Evolutionary conservation across 208 protist species (phyloP), one percentile per base, ranked within the genome.

Genomic region (Trypanosoma boissoni): DNA sequence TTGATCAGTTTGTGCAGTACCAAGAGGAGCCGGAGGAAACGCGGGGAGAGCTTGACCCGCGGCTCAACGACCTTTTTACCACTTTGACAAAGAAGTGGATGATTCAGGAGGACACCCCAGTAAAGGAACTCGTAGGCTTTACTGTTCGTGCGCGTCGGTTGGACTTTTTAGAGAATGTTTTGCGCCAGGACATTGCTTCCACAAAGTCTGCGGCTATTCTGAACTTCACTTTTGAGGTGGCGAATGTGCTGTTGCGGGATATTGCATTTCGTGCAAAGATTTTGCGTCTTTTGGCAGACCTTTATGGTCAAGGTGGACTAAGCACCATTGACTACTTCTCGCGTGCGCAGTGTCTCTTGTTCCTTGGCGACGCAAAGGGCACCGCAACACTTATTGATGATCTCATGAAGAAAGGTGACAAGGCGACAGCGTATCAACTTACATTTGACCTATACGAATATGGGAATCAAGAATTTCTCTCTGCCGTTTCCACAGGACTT

Each of bases 261-360:
- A 94, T 95, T 62, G 80, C 62, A 10, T 92, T 92, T 41, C 84
- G 93, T 28, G 61, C 83, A 32, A 83, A 88, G 39, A 86, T 98
- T 58, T 81, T 98, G 23, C 63, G 64, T 21, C 59, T 97, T 7
- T 72, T 99, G 9, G 80, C 94, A 7, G 66, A 79, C 18, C 68
- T 98, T 29, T 98, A 97, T 80, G 73, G 75, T 0, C 68, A 84
- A 24, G 58, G 54, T 21, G 39, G 52, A 55, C 67, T 79, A 68
- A 50, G 78, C 23, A 76, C 76, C 9, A 72, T 91, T 21, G 88
- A 99, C 75, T 95, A 95, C 78, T 87, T 98, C 29, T 78, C 82
- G 21, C 68, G 97, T n/a, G 81, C 78, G 45, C 94, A 98, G 58
- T 98, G 96, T 72, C 81, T 99, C 16, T 79, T 98, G 27, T 96